Percentiles rank a stretch among this genome's conserved stretches.
Conservation (phyloP, 2,329 filamentous ascomycete species). For the Westerdykella sp. region DNA sequence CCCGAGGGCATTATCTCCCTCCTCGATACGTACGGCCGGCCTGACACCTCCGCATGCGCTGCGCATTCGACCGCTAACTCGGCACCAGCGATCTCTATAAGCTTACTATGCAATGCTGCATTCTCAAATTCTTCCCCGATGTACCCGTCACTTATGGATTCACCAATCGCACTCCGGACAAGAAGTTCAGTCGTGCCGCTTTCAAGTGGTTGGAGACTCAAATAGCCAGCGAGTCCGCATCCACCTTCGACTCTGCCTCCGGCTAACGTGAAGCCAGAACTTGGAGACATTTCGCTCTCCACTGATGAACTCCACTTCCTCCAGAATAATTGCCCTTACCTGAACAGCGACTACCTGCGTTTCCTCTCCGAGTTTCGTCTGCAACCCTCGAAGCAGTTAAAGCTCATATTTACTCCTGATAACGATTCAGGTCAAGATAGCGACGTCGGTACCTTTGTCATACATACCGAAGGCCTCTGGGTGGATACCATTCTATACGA, state of each 20-base stretch:
- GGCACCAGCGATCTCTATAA: slow-evolving; percentile 67
- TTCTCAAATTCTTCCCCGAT: slow-evolving; percentile 85
- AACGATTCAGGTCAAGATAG: slow-evolving; percentile 59
- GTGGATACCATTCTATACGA: slow-evolving; percentile 96
- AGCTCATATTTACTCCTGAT: slow-evolving; percentile 56
- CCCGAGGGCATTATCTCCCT: slow-evolving; percentile 41
- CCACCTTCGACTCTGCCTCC: neutral
- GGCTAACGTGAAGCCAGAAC: slow-evolving; percentile 48
- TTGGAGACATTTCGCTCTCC: slow-evolving; percentile 74
- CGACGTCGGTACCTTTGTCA: slow-evolving; percentile 63
- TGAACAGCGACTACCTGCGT: slow-evolving; percentile 68
- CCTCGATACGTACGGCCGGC: slow-evolving; percentile 39
- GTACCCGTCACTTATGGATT: slow-evolving; percentile 81
- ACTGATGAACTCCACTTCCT: slow-evolving; percentile 76
- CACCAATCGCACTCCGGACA: slow-evolving; percentile 90
- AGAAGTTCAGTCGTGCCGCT: slow-evolving; percentile 77
- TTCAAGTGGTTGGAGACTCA: slow-evolving; percentile 82
- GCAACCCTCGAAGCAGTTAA: slow-evolving; percentile 72
- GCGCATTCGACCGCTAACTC: slow-evolving; percentile 3
- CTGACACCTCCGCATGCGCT: neutral
- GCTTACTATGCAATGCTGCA: slow-evolving; percentile 87
- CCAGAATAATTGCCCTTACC: slow-evolving; percentile 70
- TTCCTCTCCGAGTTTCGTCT: slow-evolving; percentile 80
- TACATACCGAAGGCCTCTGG: slow-evolving; percentile 78
- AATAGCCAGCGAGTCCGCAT: slow-evolving; percentile 57